A percentile compares a stretch with the other conserved stretches of the same genome.
phyloP scores from a whole-genome alignment of 371 early-diverging fungal species.

The Thermomucor indicae-seudaticae region DNA sequence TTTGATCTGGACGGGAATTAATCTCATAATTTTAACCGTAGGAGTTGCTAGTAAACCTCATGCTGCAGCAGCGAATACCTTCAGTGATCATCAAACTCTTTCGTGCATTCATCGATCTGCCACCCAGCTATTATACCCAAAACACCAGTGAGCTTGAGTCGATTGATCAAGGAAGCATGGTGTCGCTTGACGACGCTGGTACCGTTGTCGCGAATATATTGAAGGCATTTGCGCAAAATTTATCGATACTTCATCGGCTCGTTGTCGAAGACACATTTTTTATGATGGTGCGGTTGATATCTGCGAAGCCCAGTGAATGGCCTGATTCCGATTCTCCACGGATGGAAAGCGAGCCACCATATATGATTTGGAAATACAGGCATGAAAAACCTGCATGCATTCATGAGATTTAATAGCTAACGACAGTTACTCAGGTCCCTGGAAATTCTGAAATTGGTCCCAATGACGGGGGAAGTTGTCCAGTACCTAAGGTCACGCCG shows the following conservation, averaged over 20 bases:
- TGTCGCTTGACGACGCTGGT: constrained; percentile 22
- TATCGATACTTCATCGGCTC: constrained; percentile 27
- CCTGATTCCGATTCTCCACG: background rate
- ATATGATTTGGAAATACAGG: constrained; percentile 35
- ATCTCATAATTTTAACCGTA: no score
- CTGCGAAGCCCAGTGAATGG: constrained; percentile 25
- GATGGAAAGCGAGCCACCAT: constrained; percentile 14
- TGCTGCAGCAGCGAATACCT: constrained; percentile 47
- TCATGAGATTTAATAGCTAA: background rate
- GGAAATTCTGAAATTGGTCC: constrained; percentile 21
- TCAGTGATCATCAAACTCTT: constrained; percentile 42
- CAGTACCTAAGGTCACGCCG: constrained; percentile 32
- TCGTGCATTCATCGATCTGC: constrained; percentile 42
- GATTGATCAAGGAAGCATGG: constrained; percentile 11
- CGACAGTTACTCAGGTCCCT: constrained; percentile 10
- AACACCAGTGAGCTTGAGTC: background rate
- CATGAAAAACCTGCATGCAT: background rate
- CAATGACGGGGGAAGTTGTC: constrained; percentile 27
- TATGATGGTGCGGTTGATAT: constrained; percentile 34
- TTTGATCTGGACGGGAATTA: no score
- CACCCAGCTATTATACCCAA: constrained; percentile 17
- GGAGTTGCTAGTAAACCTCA: constrained; percentile 26
- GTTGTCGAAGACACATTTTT: constrained; percentile 44
- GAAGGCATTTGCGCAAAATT: constrained; percentile 31
- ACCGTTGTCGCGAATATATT: constrained; percentile 30